Base-by-base conservation (phyloP, 495 filamentous ascomycete species). In the Tuber indicum region DNA sequence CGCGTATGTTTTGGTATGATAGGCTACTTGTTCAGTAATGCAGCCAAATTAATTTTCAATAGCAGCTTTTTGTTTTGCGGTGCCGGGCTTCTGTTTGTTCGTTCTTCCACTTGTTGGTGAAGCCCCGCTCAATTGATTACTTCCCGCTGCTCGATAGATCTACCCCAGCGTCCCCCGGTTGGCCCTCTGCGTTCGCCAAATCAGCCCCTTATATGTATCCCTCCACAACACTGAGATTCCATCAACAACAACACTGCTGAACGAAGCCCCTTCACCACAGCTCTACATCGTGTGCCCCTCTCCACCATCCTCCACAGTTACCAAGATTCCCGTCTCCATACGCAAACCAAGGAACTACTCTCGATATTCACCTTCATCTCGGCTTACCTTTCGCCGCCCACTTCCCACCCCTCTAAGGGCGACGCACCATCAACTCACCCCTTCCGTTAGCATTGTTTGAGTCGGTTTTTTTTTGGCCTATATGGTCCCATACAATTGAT, bases 61-160 rank as follows among this genome's bases (percentile, higher is more conserved):
- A 80, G 74, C 77, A 79, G 71, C 70, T 71, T 52, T 76, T 71
- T 69, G 75, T 71, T 80, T 80, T 80, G 71, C 71, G 73, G 62
- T 75, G 58, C 74, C 70, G 73, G 45, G 72, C 49, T 69, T 47
- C 71, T 41, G 46, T 79, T 78, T 39, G 70, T 70, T 75, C 44
- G 72, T 43, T 80, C 44, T 71, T 66, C 62, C 42, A 49, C 36
- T 75, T 74, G 74, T 66, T 66, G 58, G 58, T 66, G 58, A 66
- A 66, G 58, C 58, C 58, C 58, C 58, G 58, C 58, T 66, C 58
- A 66, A 66, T 66, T 66, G 14, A 66, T 66, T 66, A 17, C 58
- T 66, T 66, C 58, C 58, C 58, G 58, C 58, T 66, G 58, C 58
- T 66, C 58, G 26, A 66, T 3, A 32, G 58, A 66, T 66, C 58